Conservation (phyloP, 192 early-diverging fungal genomes). For the Physocladia obscura region DNA sequence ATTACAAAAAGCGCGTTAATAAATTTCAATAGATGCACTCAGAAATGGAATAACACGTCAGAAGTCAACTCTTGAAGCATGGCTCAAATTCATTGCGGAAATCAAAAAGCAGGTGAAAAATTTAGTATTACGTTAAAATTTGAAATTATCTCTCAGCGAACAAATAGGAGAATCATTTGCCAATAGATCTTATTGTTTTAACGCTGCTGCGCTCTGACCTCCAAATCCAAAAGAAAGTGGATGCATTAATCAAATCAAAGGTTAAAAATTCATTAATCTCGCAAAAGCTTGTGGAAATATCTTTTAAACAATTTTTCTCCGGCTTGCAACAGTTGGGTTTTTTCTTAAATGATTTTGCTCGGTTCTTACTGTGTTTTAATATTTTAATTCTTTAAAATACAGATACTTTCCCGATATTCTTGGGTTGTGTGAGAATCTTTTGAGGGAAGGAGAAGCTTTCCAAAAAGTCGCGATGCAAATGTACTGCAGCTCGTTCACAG, state of each 20-base stretch:
- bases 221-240: conserved; percentile 12
- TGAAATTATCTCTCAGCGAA: no score
- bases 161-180: conserved; percentile 1
- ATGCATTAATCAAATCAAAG: neutral
- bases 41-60: conserved; percentile 16
- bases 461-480: neutral
- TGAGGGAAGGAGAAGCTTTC: neutral
- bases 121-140: neutral
- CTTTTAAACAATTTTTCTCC: neutral
- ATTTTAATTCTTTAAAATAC: neutral
- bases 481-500: conserved; percentile 3
- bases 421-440: neutral
- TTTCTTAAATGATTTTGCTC: neutral
- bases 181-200: conserved; percentile 23
- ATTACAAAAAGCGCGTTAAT: no score
- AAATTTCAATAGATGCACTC: neutral
- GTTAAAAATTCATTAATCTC: neutral
- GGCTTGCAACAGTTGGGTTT: conserved; percentile 8
- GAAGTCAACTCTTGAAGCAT: conserved; percentile 15
- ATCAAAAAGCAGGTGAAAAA: neutral
- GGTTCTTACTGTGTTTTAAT: no score
- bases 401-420: conserved; percentile 16
- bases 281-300: neutral
- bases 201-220: conserved; percentile 1
- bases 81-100: conserved; percentile 5